phyloP scores from a whole-genome alignment of 495 filamentous ascomycete genomes.

The Margaritispora aquatica region DNA sequence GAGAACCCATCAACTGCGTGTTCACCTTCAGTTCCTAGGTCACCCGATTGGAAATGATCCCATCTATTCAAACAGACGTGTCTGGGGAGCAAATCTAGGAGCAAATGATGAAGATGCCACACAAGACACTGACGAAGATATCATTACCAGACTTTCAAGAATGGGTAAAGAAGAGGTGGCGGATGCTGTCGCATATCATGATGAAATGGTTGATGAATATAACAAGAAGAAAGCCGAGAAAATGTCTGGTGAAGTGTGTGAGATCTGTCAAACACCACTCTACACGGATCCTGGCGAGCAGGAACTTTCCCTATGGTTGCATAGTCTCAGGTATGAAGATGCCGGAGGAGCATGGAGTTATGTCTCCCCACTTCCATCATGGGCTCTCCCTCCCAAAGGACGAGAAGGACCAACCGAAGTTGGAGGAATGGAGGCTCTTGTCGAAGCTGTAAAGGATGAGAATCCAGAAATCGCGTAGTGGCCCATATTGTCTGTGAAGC shows the following conservation, averaged over 20 bases:
- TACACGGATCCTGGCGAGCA: slow-evolving; percentile 88
- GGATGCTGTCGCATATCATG: slow-evolving; percentile 86
- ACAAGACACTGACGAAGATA: slow-evolving; percentile 73
- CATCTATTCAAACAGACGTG: slow-evolving; percentile 89
- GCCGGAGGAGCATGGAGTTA: slow-evolving; percentile 78
- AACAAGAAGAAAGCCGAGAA: slow-evolving; percentile 82
- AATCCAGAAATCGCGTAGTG: slow-evolving; percentile 22
- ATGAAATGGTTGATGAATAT: slow-evolving; percentile 84
- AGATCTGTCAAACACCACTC: slow-evolving; percentile 75
- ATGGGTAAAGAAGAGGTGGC: slow-evolving; percentile 94
- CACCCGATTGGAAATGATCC: slow-evolving; percentile 96
- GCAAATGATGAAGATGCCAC: slow-evolving; percentile 56
- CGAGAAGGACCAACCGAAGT: slow-evolving; percentile 52
- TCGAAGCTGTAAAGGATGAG: slow-evolving; percentile 28
- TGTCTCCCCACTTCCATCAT: slow-evolving; percentile 72
- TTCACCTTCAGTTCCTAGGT: slow-evolving; percentile 90
- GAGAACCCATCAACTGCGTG: slow-evolving; percentile 89
- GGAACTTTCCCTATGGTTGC: slow-evolving; percentile 88
- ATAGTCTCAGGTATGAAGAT: slow-evolving; percentile 84
- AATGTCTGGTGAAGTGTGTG: slow-evolving; percentile 78
- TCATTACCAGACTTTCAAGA: slow-evolving; percentile 73
- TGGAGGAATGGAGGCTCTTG: slow-evolving; percentile 45
- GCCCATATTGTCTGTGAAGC: not conserved
- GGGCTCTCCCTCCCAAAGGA: slow-evolving; percentile 73
- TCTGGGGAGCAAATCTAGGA: slow-evolving; percentile 79